A percentile compares a stretch with the other conserved stretches of the same genome.
Conservation (phyloP, 31 red algal genomes). For the Porphyra umbilicalis region DNA sequence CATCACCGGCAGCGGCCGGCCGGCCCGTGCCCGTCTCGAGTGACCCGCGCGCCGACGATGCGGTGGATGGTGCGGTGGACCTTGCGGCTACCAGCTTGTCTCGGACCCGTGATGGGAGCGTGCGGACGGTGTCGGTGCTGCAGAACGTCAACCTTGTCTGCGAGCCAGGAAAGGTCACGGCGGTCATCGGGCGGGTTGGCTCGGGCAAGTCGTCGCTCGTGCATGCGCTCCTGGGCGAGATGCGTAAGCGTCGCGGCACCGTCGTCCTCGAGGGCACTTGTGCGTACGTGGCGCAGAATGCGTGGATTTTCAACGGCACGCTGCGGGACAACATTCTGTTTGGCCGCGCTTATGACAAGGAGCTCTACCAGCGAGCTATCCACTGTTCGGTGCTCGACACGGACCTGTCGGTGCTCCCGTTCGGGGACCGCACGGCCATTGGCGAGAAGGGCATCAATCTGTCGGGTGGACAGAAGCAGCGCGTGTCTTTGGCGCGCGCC, state of each 20-base stretch:
- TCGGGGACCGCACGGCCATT: constrained; percentile 84
- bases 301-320: constrained; percentile 96
- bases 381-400: constrained; percentile 64
- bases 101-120: neutral
- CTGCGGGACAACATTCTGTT: constrained; percentile 90
- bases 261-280: constrained; percentile 41
- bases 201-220: constrained; percentile 92
- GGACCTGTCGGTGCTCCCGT: constrained; percentile 77
- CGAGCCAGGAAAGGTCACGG: constrained; percentile 36
- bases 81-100: neutral
- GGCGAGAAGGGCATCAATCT: constrained; percentile 94
- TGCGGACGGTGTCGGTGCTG: neutral
- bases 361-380: constrained; percentile 50
- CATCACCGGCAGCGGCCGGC: neutral
- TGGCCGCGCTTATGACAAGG: constrained; percentile 67
- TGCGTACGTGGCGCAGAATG: constrained; percentile 87
- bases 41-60: neutral
- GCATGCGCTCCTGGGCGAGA: constrained; percentile 87
- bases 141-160: constrained; percentile 28
- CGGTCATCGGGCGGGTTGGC: constrained; percentile 89
- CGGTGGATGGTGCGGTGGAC: neutral
- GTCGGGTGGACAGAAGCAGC: constrained; percentile 92
- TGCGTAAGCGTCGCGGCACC: constrained; percentile 48
- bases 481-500: constrained; percentile 85
- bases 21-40: neutral